These are phyloP conservation scores for Candida ipomoeae DNA, from an alignment of 805 yeast genomes.

Conservation along the genomic window DNA sequence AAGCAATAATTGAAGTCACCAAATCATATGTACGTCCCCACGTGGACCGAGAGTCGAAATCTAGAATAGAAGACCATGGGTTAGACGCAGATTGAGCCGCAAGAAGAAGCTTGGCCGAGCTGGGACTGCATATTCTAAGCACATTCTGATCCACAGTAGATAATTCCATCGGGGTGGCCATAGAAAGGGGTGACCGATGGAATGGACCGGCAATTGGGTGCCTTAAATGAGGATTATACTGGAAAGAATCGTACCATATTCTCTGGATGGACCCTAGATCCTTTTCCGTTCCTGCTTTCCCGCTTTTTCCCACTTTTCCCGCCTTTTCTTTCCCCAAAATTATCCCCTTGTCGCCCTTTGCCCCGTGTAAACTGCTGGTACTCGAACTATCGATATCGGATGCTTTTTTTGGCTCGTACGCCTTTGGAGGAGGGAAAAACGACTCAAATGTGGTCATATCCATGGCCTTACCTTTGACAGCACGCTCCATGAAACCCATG, in stretches of 20 bases:
- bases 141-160: slow-evolving; percentile 33
- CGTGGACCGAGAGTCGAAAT: slow-evolving; percentile 31
- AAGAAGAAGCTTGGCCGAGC: slow-evolving; percentile 22
- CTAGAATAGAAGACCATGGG: slow-evolving; percentile 26
- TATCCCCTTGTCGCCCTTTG: neutral
- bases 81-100: slow-evolving; percentile 32
- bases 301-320: neutral
- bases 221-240: slow-evolving; percentile 27
- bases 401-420: neutral
- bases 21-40: slow-evolving; percentile 57
- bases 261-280: slow-evolving; percentile 28
- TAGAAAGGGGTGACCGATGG: slow-evolving; percentile 33
- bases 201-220: slow-evolving; percentile 37
- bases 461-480: slow-evolving; percentile 5
- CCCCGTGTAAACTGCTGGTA: neutral
- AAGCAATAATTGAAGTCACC: slow-evolving; percentile 61
- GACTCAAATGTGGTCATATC: slow-evolving; percentile 13
- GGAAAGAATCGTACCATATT: slow-evolving; percentile 31
- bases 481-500: slow-evolving; percentile 7
- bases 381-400: neutral
- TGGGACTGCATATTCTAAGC: slow-evolving; percentile 26
- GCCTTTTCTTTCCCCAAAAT: neutral
- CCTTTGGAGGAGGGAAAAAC: slow-evolving; percentile 14
- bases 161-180: slow-evolving; percentile 30
- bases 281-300: neutral